Percentiles rank a stretch among this genome's conserved stretches.
These are phyloP conservation scores for Fusarium pilosicola DNA, from an alignment of 2,329 filamentous ascomycete species.

Conservation along the genomic window DNA sequence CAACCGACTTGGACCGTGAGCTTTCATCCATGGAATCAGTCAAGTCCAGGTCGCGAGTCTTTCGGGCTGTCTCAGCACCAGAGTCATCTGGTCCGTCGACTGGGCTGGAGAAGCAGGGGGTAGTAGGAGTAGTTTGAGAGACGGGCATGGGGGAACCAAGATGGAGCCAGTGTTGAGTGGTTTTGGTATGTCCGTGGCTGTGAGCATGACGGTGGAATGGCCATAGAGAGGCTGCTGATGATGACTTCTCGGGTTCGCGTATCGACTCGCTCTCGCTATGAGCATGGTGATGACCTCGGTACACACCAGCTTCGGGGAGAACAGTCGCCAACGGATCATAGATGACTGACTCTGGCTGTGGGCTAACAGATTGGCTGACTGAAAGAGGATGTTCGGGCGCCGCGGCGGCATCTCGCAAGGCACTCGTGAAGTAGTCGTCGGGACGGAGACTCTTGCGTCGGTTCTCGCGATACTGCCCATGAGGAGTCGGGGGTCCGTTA, in stretches of 20 bases:
- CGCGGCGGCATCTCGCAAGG: conserved; percentile 48
- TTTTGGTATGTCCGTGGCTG: conserved; percentile 55
- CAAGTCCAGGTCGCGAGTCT: conserved; percentile 53
- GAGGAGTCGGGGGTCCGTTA: conserved; percentile 59
- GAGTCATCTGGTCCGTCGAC: conserved; percentile 57
- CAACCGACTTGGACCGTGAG: conserved; percentile 70
- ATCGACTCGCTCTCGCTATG: conserved; percentile 43
- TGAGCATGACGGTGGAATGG: conserved; percentile 53
- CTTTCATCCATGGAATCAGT: conserved; percentile 56
- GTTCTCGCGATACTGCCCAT: conserved; percentile 59
- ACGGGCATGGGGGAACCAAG: conserved; percentile 44
- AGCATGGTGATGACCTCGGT: conserved; percentile 39
- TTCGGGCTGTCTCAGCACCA: conserved; percentile 47
- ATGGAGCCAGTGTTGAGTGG: conserved; percentile 52
- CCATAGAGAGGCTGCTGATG: conserved; percentile 42
- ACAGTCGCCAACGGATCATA: conserved; percentile 56
- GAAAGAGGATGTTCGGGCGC: conserved; percentile 40
- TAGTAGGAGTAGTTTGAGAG: conserved; percentile 48
- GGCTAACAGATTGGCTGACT: conserved; percentile 39
- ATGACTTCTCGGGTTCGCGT: conserved; percentile 38
- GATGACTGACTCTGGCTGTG: conserved; percentile 42
- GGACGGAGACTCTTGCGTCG: conserved; percentile 64
- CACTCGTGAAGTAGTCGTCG: conserved; percentile 63
- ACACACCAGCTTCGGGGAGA: conserved; percentile 44
- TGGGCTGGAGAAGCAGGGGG: conserved; percentile 50